Percentiles rank a stretch among this genome's conserved stretches.
Conservation (phyloP, 768 basidiomycete species). For the Tulasnella sp. region DNA sequence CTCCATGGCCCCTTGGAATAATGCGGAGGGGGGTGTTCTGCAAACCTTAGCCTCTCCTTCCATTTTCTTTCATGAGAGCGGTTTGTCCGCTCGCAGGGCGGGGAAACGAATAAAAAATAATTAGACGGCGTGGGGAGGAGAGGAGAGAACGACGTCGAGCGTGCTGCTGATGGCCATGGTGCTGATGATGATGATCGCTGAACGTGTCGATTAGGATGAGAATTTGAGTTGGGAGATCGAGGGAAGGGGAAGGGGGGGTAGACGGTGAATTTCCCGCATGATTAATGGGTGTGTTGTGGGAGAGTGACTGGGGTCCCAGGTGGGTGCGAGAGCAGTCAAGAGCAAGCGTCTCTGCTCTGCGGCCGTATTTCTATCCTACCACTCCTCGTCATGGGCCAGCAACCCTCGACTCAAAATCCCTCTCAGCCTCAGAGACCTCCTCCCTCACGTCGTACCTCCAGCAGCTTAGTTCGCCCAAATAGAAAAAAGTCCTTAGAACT, state of each 20-base stretch:
- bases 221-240: constrained; percentile 7
- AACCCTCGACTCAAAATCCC: constrained; percentile 15
- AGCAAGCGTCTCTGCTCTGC: constrained; percentile 9
- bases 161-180: not conserved
- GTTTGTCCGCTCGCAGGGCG: not conserved
- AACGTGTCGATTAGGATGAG: not conserved
- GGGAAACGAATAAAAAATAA: not conserved
- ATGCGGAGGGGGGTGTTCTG: not conserved
- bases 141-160: not conserved
- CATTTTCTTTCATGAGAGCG: not conserved
- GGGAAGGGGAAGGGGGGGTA: no score
- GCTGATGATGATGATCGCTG: not conserved
- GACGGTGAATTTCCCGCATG: not conserved
- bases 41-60: constrained; percentile 11
- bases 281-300: not conserved
- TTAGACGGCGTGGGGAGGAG: not conserved
- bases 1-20: not conserved
- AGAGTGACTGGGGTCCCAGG: not conserved
- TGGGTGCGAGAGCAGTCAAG: constrained; percentile 7
- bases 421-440: constrained; percentile 22
- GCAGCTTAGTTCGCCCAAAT: not conserved
- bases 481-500: constrained; percentile 26
- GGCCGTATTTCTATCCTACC: constrained; percentile 17
- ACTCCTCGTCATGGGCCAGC: constrained; percentile 16
- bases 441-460: constrained; percentile 22